Conservation (phyloP, 2,329 filamentous ascomycete species). For the Botrytis deweyae region DNA sequence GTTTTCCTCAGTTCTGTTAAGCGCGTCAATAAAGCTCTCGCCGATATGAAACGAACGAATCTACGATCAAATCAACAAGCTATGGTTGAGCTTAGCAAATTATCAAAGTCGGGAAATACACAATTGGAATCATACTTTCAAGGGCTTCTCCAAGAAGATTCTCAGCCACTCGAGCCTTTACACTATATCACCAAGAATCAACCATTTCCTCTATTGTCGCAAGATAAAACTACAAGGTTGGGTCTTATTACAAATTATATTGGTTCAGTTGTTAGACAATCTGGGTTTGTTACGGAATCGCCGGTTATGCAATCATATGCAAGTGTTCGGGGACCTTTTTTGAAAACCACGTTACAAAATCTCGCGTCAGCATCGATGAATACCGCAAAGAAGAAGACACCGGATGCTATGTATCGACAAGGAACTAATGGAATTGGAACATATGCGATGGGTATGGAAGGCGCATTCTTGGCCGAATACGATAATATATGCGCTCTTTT, state of each 20-base stretch:
- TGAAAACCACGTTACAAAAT: conserved; percentile 80
- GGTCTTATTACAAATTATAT: conserved; percentile 78
- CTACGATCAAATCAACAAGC: conserved; percentile 89
- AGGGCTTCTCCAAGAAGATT: conserved; percentile 74
- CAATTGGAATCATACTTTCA: conserved; percentile 85
- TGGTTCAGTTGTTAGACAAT: conserved; percentile 56
- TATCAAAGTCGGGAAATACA: conserved; percentile 75
- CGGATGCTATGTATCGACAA: conserved; percentile 79
- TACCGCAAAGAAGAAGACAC: conserved; percentile 73
- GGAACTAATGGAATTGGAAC: conserved; percentile 90
- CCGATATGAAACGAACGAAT: conserved; percentile 85
- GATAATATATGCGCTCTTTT: conserved; percentile 90
- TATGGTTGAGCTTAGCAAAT: conserved; percentile 71
- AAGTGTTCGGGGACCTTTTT: conserved; percentile 81
- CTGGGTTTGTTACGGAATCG: conserved; percentile 54
- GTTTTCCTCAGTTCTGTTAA: conserved; percentile 89
- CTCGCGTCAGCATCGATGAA: conserved; percentile 83
- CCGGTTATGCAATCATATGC: conserved; percentile 80
- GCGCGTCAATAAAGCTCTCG: conserved; percentile 79
- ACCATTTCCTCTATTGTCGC: conserved; percentile 77
- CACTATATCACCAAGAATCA: conserved; percentile 89
- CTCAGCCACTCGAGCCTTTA: conserved; percentile 79
- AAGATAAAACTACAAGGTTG: conserved; percentile 73
- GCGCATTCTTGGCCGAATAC: conserved; percentile 83
- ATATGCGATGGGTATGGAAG: conserved; percentile 85